Conservation (phyloP, 176 grass and related monocot genomes). For the Oryza punctata region DNA sequence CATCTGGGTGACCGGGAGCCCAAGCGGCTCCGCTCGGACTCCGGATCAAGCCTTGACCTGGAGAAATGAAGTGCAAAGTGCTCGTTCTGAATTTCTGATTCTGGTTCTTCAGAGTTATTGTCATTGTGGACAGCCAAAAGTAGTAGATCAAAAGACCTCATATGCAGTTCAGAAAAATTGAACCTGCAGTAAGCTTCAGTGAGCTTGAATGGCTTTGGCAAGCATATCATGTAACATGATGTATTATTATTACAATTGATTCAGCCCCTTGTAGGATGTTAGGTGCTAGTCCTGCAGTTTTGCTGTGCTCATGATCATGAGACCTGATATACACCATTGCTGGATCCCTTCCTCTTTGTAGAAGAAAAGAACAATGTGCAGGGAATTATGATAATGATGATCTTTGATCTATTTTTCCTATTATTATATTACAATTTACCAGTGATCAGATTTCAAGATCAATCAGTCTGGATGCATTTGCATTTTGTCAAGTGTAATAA, state of each 20-base stretch:
- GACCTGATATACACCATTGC: slow-evolving; percentile 34
- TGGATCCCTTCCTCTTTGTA: slow-evolving; percentile 8
- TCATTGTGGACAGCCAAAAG: not conserved
- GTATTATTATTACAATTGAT: slow-evolving; percentile 36
- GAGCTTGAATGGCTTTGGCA: slow-evolving; percentile 9
- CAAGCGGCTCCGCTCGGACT: slow-evolving; percentile 56
- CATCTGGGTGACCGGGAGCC: slow-evolving; percentile 78
- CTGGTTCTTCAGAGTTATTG: not conserved
- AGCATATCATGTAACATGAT: slow-evolving; percentile 16
- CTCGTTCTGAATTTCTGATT: not conserved
- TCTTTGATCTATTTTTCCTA: not conserved
- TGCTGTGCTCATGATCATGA: slow-evolving; percentile 32
- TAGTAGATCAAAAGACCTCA: slow-evolving; percentile 16
- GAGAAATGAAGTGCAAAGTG: slow-evolving; percentile 43
- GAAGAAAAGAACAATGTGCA: slow-evolving; percentile 37
- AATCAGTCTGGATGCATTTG: not conserved
- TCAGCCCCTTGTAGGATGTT: slow-evolving; percentile 37
- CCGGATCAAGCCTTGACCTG: slow-evolving; percentile 52
- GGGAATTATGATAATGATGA: slow-evolving; percentile 14
- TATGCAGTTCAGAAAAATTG: slow-evolving; percentile 27
- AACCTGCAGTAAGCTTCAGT: slow-evolving; percentile 34
- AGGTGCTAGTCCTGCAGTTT: slow-evolving; percentile 46
- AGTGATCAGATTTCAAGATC: not conserved
- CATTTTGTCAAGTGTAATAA: no score
- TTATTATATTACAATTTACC: not conserved